A percentile compares a stretch with the other conserved stretches of the same genome.
Evolutionary conservation across 1,284 basidiomycete species (phyloP).

Genomic region (Trametes polyzona): DNA sequence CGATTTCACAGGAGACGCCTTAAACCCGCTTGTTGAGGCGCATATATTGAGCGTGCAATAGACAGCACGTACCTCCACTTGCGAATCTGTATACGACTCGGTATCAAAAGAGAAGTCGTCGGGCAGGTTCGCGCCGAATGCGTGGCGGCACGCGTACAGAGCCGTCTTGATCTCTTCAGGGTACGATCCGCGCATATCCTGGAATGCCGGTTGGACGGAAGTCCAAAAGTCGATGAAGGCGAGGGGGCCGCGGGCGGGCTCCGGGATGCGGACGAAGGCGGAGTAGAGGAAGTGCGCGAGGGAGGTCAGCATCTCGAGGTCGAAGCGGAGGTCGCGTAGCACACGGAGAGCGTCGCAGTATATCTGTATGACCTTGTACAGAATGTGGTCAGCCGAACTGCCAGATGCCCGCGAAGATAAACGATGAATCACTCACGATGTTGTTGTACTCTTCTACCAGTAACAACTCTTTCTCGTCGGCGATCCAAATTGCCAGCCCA

Average conservation of each 20-base stretch:
- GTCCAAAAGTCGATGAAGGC: constrained; percentile 43
- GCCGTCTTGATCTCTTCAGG: constrained; percentile 26
- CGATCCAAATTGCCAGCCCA: constrained; percentile 54
- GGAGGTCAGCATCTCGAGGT: constrained; percentile 41
- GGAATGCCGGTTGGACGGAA: constrained; percentile 10
- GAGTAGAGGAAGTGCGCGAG: constrained; percentile 49
- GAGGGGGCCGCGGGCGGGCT: constrained; percentile 49
- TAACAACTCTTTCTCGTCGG: constrained; percentile 47
- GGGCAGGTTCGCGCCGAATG: constrained; percentile 15
- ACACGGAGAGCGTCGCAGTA: constrained; percentile 48
- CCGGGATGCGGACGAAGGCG: constrained; percentile 50
- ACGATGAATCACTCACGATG: constrained; percentile 42
- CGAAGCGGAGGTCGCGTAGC: constrained; percentile 43
- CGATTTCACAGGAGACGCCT: constrained; percentile 6
- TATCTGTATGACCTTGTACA: constrained; percentile 45
- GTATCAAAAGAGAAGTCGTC: constrained; percentile 18
- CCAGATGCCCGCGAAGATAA: not conserved
- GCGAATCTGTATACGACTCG: constrained; percentile 15
- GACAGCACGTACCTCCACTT: constrained; percentile 5
- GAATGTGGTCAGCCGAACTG: constrained; percentile 3
- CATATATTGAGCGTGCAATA: not conserved
- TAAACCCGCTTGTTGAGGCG: not conserved
- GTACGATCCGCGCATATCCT: constrained; percentile 8
- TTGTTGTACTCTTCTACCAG: constrained; percentile 48
- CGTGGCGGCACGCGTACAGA: constrained; percentile 21